A percentile compares a stretch with the other conserved stretches of the same genome.
Evolutionary conservation across 805 yeast species (phyloP).

Genomic region (Kodamaea laetipori): DNA sequence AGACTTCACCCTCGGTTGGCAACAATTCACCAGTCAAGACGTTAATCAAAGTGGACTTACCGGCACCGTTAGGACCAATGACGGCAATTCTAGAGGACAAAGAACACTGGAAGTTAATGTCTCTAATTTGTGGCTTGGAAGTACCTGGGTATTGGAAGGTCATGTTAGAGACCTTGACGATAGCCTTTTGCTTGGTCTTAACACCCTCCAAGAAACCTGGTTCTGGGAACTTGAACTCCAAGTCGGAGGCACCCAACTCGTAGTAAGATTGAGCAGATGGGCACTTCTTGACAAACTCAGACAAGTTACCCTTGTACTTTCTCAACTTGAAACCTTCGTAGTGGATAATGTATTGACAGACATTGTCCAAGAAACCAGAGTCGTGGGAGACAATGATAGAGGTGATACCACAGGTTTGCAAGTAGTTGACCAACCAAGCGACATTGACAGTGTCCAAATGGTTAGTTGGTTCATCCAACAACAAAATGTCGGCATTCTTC

Average conservation of each 20-base stretch:
- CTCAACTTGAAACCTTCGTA: slow-evolving; percentile 99
- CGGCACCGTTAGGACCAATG: slow-evolving; percentile 99
- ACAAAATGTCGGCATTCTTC: slow-evolving; percentile 95
- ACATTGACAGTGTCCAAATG: slow-evolving; percentile 99
- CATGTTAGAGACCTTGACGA: slow-evolving; percentile 96
- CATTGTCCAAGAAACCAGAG: slow-evolving; percentile 98
- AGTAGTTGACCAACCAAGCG: slow-evolving; percentile 99
- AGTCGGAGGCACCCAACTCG: slow-evolving; percentile 97
- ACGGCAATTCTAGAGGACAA: slow-evolving; percentile 99
- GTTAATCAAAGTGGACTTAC: slow-evolving; percentile 98
- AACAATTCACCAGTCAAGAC: slow-evolving; percentile 99
- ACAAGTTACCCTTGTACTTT: slow-evolving; percentile 99
- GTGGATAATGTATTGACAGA: slow-evolving; percentile 97
- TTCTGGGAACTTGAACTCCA: slow-evolving; percentile 97
- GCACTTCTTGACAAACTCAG: slow-evolving; percentile 97
- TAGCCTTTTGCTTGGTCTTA: slow-evolving; percentile 99
- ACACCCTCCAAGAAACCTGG: slow-evolving; percentile 99
- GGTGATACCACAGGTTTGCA: slow-evolving; percentile 97
- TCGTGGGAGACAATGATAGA: slow-evolving; percentile 99
- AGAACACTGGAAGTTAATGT: slow-evolving; percentile 98
- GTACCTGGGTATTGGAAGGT: slow-evolving; percentile 99
- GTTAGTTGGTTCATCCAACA: slow-evolving; percentile 99
- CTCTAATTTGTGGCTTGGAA: slow-evolving; percentile 86
- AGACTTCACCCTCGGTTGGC: slow-evolving; percentile 98
- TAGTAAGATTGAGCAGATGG: slow-evolving; percentile 99